Evolutionary conservation across 1,284 basidiomycete genomes (phyloP), one percentile per base, ranked within the genome.

Genomic region (Apiotrichum mycotoxinovorans): DNA sequence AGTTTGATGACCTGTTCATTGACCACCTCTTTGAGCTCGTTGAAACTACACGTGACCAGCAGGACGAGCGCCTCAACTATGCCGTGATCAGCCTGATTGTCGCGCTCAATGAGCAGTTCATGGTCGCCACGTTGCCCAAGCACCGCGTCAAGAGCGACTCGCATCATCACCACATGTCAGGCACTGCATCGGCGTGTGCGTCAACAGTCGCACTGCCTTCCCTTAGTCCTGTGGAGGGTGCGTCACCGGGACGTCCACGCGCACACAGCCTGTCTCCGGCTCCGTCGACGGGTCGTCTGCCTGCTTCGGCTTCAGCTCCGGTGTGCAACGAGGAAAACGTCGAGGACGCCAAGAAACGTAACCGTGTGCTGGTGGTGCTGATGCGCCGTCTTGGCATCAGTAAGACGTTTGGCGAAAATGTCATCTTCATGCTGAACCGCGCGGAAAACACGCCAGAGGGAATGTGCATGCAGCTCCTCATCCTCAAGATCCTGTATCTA

Each of bases 381-480:
- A 88, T 90, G 81, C 81, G 87, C 25, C 84, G 94, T 17, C 76
- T 92, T 35, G 86, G 89, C 10, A 85, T 84, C 14, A 90, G 86
- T 76, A 92, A 91, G 79, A 97, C 95, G 0, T 97, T 98, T 74
- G 93, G 93, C 17, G 93, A 95, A 78, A 98, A 98, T 70, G 84
- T 98, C 81, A 97, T 98, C 62, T 99, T 97, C 75, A 98, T 98
- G 88, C 81, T 99, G 42, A 98, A 99, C 70, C 86, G 95, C 58
- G 89, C 93, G 45, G 90, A 87, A 68, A 84, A 86, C 47, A 88
- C 87, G 2, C 80, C 89, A 2, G 94, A 98, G 68, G 95, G 94
- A 65, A 78, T 92, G 22, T 97, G 92, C 78, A 91, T 96, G 85
- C 93, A 97, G 68, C 79, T 98, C 14, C 82, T 98, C 44, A 87